Base-by-base conservation (phyloP, 1,284 basidiomycete species). In the Trametes hirsuta region DNA sequence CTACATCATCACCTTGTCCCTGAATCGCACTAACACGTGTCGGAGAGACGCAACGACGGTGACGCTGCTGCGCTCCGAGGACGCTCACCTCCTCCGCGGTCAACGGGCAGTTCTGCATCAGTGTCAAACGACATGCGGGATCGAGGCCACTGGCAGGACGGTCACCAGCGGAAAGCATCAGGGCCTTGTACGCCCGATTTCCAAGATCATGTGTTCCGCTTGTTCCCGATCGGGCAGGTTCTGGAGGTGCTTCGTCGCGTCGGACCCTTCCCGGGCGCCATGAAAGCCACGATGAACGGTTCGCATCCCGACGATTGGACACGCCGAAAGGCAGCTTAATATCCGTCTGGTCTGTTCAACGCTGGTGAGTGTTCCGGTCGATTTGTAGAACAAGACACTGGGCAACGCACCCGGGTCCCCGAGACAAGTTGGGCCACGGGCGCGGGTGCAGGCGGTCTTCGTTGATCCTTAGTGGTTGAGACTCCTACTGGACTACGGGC, bases 161-260 rank as follows among this genome's bases (percentile, higher is more conserved):
- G 30, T 30, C 30, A 8, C 18, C 24, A 35, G 36, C 22, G 36
- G n/a, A 46, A 14, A 34, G 40, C 21, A 34, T 2, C 2, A 44
- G 15, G 15, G 40, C 41, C 42, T 8, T 30, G 30, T 30, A 30
- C 30, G 8, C 30, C 30, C 30, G 55, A 46, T 39, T 53, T 51
- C 45, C 54, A 52, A 52, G 54, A 61, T 56, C 34, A 45, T 18
- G 40, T 30, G 41, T 25, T 56, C 47, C 55, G 54, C 45, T 61
- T 61, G 54, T 61, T 48, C 59, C 54, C 10, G 34, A 55, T 57
- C 25, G n/a, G 54, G 57, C 25, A 51, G 40, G 39, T 18, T 30
- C 46, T 34, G 41, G 34, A 53, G 56, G 24, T 14, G 36, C 44
- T 6, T 21, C 44, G 36, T n/a, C 37, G 22, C 21, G 18, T 10